Evolutionary conservation across 768 basidiomycete genomes (phyloP).

Genomic region (Lactifluus volemus): DNA sequence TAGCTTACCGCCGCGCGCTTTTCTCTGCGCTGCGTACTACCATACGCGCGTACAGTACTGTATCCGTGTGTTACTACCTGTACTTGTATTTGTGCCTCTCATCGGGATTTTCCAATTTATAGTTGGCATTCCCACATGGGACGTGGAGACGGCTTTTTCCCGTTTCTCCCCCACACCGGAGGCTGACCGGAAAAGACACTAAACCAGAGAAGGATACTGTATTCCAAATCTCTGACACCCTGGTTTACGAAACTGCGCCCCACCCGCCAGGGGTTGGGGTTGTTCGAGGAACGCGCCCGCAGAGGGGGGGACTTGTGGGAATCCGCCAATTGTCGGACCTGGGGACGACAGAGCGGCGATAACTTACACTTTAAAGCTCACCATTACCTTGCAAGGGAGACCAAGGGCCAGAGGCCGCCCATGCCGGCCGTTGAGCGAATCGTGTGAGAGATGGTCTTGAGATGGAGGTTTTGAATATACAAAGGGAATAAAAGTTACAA

Average conservation of each 20-base stretch:
- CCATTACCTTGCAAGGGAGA: background rate
- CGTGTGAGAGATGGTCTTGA: slow-evolving; percentile 4
- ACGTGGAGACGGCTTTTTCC: background rate
- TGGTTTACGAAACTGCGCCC: background rate
- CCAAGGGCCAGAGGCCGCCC: background rate
- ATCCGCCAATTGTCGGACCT: background rate
- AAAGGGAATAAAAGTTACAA: slow-evolving; percentile 27
- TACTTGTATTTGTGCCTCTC: background rate
- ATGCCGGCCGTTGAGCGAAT: background rate
- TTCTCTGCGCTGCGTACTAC: background rate
- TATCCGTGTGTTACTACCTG: background rate
- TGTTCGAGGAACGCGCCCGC: background rate
- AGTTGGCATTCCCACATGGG: background rate
- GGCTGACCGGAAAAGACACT: background rate
- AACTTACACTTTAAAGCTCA: background rate
- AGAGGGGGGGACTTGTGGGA: background rate
- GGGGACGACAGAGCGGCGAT: background rate
- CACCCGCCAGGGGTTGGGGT: background rate
- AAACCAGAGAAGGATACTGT: background rate
- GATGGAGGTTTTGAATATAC: slow-evolving; percentile 19
- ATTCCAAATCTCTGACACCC: background rate
- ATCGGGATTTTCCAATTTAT: background rate
- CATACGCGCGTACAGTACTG: background rate
- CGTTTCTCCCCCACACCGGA: background rate
- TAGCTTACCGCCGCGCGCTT: too few species aligned